Conservation (phyloP, 2,329 filamentous ascomycete species). For the Xylariales sp. region DNA sequence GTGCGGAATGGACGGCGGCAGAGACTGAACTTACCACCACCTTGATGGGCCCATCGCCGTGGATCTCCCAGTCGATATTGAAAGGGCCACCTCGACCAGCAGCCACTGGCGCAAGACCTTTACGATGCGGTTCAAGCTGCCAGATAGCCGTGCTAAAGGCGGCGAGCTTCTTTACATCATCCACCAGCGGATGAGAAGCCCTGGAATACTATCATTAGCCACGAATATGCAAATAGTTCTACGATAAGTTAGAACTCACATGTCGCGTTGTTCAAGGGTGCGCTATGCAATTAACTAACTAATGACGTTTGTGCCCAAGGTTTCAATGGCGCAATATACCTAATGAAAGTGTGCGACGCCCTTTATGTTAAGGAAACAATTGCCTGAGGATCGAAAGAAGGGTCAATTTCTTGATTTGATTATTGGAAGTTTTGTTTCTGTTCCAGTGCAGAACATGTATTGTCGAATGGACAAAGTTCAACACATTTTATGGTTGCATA, state of each 20-base stretch:
- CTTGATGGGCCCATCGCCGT: conserved; percentile 69
- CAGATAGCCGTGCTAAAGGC: conserved; percentile 65
- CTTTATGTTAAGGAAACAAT: no score
- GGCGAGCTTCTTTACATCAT: conserved; percentile 44
- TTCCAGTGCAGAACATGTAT: no score
- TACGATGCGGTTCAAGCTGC: conserved; percentile 61
- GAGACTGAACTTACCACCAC: conserved; percentile 57
- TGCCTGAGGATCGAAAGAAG: no score
- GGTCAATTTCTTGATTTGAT: no score
- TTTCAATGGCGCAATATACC: no score
- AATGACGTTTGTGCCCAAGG: no score
- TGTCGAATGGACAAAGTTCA: no score
- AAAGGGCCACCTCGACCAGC: conserved; percentile 68
- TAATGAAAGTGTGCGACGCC: no score
- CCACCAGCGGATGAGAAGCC: conserved; percentile 13
- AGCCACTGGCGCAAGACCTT: conserved; percentile 62
- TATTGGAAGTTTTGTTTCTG: no score
- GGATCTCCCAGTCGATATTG: conserved; percentile 73
- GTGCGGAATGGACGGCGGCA: neutral
- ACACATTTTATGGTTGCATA: no score
- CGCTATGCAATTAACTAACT: no score
- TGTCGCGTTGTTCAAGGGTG: neutral
- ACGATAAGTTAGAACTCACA: neutral
- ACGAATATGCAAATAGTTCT: neutral
- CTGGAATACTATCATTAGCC: neutral